Percentiles rank a stretch among this genome's conserved stretches.
These are phyloP conservation scores for Gossypium rotundifolium DNA, from an alignment of 345 rosid species.

Conservation along the genomic window DNA sequence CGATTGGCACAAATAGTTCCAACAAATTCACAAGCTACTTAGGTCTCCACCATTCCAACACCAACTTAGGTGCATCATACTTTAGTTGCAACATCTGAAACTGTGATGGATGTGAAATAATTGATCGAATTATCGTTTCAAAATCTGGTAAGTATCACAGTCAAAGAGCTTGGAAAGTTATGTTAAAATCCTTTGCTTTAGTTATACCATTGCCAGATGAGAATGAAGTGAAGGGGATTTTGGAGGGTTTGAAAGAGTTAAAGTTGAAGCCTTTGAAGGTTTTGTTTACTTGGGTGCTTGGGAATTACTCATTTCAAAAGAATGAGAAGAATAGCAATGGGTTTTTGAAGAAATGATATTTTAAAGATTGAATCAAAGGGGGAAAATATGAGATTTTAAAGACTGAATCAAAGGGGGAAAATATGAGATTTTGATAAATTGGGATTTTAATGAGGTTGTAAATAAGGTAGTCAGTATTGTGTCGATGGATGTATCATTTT, in stretches of 20 bases:
- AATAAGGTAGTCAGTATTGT: too few species aligned
- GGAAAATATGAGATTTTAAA: background rate
- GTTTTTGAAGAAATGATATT: background rate
- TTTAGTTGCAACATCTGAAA: too few species aligned
- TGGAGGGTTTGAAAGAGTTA: constrained; percentile 26
- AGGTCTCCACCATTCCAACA: too few species aligned
- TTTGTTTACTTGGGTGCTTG: constrained; percentile 35
- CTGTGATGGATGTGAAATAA: constrained; percentile 2
- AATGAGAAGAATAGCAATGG: too few species aligned
- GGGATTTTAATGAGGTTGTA: too few species aligned
- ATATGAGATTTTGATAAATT: too few species aligned
- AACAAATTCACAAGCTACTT: too few species aligned
- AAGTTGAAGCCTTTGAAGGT: constrained; percentile 29
- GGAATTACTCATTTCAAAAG: constrained; percentile 6
- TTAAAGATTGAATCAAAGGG: background rate
- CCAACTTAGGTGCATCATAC: too few species aligned
- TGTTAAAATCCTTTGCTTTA: constrained; percentile 75
- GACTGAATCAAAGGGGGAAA: background rate
- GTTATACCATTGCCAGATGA: constrained; percentile 89
- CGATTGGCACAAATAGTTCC: too few species aligned
- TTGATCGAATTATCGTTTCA: constrained; percentile 53
- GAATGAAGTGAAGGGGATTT: constrained; percentile 60
- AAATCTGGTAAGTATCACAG: constrained; percentile 90
- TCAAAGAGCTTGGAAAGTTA: constrained; percentile 83
- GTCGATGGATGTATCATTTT: too few species aligned